Percentiles rank a stretch among this genome's conserved stretches.
phyloP scores from a whole-genome alignment of 768 basidiomycete genomes.

The Fistulinella prunicolor region DNA sequence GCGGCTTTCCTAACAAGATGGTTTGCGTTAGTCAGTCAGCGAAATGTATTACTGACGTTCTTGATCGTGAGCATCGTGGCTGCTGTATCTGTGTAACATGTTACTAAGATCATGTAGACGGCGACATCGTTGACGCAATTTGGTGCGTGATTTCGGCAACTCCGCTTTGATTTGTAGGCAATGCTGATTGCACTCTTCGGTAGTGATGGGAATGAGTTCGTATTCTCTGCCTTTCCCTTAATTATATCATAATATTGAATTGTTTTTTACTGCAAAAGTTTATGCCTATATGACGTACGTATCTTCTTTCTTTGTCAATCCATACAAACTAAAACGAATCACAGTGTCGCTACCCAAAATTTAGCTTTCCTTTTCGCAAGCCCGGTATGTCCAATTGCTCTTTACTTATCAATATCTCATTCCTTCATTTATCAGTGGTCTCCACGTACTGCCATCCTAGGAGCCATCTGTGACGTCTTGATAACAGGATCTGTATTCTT shows the following conservation, averaged over 20 bases:
- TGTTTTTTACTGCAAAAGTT: not conserved
- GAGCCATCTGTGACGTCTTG: conserved; percentile 11
- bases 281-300: not conserved
- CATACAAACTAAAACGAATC: not conserved
- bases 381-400: not conserved
- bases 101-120: not conserved
- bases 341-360: not conserved
- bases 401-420: not conserved
- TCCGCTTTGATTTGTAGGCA: not conserved
- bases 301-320: not conserved
- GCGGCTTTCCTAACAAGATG: not conserved
- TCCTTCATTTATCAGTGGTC: conserved; percentile 8
- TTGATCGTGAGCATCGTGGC: conserved; percentile 4
- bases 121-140: conserved; percentile 5
- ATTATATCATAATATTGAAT: not conserved
- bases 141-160: not conserved
- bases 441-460: conserved; percentile 27
- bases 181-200: not conserved
- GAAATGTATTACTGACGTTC: not conserved
- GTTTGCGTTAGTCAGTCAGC: conserved; percentile 1
- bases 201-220: conserved; percentile 9
- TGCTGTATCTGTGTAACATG: not conserved
- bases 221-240: not conserved
- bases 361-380: not conserved
- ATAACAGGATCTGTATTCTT: conserved; percentile 22